These are phyloP conservation scores for Maudiozyma saulgeensis DNA, from an alignment of 805 yeast genomes.

Conservation along the genomic window DNA sequence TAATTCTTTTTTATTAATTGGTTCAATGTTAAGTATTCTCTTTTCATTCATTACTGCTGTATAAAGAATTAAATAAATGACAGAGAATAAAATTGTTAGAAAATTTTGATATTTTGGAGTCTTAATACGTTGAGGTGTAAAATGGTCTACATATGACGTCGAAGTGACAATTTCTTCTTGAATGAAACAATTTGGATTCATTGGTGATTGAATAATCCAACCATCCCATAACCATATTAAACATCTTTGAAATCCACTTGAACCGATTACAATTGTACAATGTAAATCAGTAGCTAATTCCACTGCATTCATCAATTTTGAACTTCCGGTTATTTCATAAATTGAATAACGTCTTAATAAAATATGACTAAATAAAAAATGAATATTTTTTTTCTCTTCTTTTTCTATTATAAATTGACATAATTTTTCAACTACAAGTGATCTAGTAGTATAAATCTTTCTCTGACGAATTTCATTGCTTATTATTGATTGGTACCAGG, in stretches of 20 bases:
- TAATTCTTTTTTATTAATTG: slow-evolving; percentile 41
- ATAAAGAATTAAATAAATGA: slow-evolving; percentile 52
- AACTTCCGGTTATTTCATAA: slow-evolving; percentile 50
- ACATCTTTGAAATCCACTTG: slow-evolving; percentile 79
- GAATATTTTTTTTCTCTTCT: slow-evolving; percentile 40
- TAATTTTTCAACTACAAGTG: slow-evolving; percentile 61
- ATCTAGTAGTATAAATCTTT: slow-evolving; percentile 49
- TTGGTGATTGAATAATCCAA: slow-evolving; percentile 72
- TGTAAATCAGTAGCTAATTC: slow-evolving; percentile 85
- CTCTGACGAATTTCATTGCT: slow-evolving; percentile 56
- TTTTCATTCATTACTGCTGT: slow-evolving; percentile 56
- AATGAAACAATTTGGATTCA: slow-evolving; percentile 60
- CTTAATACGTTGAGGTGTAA: slow-evolving; percentile 73
- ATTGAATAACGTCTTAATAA: slow-evolving; percentile 67
- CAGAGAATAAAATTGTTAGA: slow-evolving; percentile 57
- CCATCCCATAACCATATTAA: slow-evolving; percentile 90
- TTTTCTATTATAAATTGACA: slow-evolving; percentile 63
- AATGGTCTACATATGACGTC: slow-evolving; percentile 48
- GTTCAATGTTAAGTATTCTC: slow-evolving; percentile 26
- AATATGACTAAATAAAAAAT: slow-evolving; percentile 55
- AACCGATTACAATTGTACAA: slow-evolving; percentile 62
- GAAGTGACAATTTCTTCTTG: slow-evolving; percentile 53
- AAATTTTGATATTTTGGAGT: slow-evolving; percentile 77
- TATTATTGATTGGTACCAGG: slow-evolving; percentile 63
- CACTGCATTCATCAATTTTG: slow-evolving; percentile 61